Percentiles rank a stretch among this genome's conserved stretches.
These are phyloP conservation scores for Anacardium occidentale DNA, from an alignment of 345 rosid species.

Conservation along the genomic window DNA sequence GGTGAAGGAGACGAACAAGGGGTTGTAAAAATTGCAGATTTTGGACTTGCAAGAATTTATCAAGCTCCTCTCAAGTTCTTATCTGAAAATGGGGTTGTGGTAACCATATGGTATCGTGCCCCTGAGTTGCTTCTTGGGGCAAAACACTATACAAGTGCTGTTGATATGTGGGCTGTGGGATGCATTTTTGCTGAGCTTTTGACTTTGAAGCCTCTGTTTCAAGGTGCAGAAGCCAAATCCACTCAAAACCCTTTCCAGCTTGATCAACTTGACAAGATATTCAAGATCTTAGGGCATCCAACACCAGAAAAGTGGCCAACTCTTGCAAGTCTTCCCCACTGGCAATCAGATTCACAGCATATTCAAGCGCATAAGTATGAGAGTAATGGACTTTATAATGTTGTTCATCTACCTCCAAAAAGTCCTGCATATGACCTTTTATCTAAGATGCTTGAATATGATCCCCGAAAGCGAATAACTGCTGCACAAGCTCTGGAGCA, in stretches of 20 bases:
- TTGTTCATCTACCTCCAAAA: constrained; percentile 69
- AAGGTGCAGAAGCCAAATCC: constrained; percentile 93
- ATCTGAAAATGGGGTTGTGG: constrained; percentile 92
- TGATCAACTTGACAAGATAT: constrained; percentile 98
- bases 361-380: constrained; percentile 89
- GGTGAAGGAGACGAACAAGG: constrained; percentile 98
- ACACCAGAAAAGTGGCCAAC: constrained; percentile 94
- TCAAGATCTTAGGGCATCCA: constrained; percentile 96
- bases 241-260: constrained; percentile 82
- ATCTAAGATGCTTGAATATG: constrained; percentile 94
- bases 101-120: constrained; percentile 99
- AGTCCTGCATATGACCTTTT: constrained; percentile 70
- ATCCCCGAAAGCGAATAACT: constrained; percentile 86
- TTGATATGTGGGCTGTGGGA: constrained; percentile 99
- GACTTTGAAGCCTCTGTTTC: constrained; percentile 94
- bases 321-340: constrained; percentile 78
- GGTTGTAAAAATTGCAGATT: constrained; percentile 93
- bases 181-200: constrained; percentile 97
- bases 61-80: constrained; percentile 90
- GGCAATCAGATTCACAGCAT: constrained; percentile 71
- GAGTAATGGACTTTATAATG: constrained; percentile 56
- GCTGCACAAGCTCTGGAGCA: constrained; percentile 98
- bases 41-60: constrained; percentile 94
- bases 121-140: constrained; percentile 98
- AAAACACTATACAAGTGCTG: constrained; percentile 95